These are phyloP conservation scores for Graphium sp. DNA, from an alignment of 2,329 filamentous ascomycete species.

Conservation along the genomic window DNA sequence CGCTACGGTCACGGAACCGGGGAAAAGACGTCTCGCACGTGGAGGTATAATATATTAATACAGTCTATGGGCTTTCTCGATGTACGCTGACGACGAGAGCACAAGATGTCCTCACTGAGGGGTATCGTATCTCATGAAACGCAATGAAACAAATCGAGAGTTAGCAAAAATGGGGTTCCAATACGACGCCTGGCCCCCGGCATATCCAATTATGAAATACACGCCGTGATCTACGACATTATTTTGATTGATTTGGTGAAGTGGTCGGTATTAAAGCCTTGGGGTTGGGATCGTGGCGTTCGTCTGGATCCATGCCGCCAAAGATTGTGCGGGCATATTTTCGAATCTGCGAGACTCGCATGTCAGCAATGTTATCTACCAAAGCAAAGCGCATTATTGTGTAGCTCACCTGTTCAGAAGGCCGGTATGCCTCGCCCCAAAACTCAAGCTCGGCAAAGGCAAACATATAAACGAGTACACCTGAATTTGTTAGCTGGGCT, in stretches of 20 bases:
- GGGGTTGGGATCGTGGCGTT: slow-evolving; percentile 18
- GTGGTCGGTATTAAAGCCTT: no score
- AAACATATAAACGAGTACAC: slow-evolving; percentile 18
- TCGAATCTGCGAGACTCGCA: slow-evolving; percentile 13
- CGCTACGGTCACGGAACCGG: no score
- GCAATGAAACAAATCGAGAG: no score
- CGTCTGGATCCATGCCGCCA: slow-evolving; percentile 21
- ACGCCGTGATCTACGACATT: no score
- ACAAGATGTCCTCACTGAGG: neutral
- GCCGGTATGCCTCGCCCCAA: slow-evolving; percentile 23
- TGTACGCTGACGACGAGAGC: slow-evolving; percentile 1
- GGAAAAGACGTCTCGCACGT: slow-evolving; percentile 1
- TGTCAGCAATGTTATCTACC: neutral
- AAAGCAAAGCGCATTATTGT: neutral
- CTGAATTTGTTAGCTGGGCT: slow-evolving; percentile 10
- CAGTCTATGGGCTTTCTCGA: no score
- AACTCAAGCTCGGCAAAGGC: slow-evolving; percentile 26
- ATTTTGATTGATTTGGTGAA: no score
- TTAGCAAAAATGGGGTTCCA: no score
- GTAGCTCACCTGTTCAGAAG: slow-evolving; percentile 19
- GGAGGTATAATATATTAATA: no score
- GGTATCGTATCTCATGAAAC: no score
- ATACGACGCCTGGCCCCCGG: no score
- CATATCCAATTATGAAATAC: no score
- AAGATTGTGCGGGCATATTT: slow-evolving; percentile 19